Conservation (phyloP, 495 filamentous ascomycete genomes). For the Hypoxylon cercidicola region DNA sequence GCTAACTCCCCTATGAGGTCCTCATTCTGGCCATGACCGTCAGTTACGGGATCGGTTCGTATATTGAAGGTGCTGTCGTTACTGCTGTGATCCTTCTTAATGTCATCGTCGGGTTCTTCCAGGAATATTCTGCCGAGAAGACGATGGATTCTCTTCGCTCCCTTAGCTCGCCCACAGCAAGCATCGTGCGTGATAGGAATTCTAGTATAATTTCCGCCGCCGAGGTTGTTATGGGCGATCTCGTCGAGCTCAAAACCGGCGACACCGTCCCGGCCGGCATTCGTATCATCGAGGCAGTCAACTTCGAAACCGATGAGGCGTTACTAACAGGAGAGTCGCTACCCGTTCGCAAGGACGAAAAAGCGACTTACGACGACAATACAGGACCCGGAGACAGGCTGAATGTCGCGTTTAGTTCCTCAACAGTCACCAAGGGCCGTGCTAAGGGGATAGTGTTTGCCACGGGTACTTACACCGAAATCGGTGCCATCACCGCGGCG, state of each 20-base stretch:
- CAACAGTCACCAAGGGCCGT: constrained; percentile 61
- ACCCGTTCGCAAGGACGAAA: constrained; percentile 53
- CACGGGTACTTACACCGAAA: constrained; percentile 60
- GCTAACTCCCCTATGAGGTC: constrained; percentile 57
- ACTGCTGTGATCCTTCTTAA: constrained; percentile 73
- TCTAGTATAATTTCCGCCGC: constrained; percentile 60
- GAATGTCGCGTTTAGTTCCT: constrained; percentile 61
- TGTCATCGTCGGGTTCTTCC: constrained; percentile 73
- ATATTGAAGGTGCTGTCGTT: constrained; percentile 77
- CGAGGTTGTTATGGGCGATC: constrained; percentile 69
- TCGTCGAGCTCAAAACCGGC: constrained; percentile 77
- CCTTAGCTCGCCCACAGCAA: constrained; percentile 70
- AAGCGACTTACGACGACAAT: constrained; percentile 49
- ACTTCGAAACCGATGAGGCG: constrained; percentile 62
- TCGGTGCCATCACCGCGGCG: constrained; percentile 58
- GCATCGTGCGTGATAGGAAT: constrained; percentile 65
- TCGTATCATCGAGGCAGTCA: constrained; percentile 50
- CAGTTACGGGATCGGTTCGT: constrained; percentile 73
- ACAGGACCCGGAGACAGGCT: constrained; percentile 55
- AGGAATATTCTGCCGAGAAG: constrained; percentile 78
- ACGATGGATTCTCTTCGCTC: constrained; percentile 77
- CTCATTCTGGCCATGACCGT: constrained; percentile 79
- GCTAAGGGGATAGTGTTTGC: constrained; percentile 57
- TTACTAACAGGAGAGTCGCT: constrained; percentile 61
- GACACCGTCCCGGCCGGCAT: constrained; percentile 81